Base-by-base conservation (phyloP, 768 basidiomycete genomes). In the Lactarius tabidus region DNA sequence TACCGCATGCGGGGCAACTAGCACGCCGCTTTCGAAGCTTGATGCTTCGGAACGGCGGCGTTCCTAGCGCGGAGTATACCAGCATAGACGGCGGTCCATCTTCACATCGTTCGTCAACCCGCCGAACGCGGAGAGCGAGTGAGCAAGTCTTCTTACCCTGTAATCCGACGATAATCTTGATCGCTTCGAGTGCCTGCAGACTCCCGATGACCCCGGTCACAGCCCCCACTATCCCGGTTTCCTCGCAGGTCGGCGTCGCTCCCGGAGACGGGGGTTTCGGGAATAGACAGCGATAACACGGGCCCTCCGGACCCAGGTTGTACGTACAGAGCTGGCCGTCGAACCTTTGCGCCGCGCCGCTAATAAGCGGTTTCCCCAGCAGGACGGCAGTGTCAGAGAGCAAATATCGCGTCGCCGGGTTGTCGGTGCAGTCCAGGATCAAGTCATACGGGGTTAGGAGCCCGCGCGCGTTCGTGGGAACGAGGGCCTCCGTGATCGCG, bases 221-320 rank as follows among this genome's bases (percentile, higher is more conserved):
- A 0, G 82, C 86, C 7, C 96, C 96, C 56, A 97, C 77, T 6
- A 98, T 87, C 1, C 96, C 95, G 5, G 86, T 80, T 72, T 97
- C 95, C 71, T 90, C 93, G 69, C 97, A 99, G 10, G 87, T 85
- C 9, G 92, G 89, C 1, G 83, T 76, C 31, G 79, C 79, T 60
- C 85, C 85, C 23, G 78, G 81, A 5, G 85, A 81, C 1, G 94
- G 86, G 2, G 93, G 86, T 59, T 81, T 84, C 0, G 96, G 95
- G 74, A 95, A 98, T 51, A 98, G 75, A 74, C 97, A 98, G 18
- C 97, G 84, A 75, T 96, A 98, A 75, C 97, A 99, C 0, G 95
- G 95, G 1, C 93, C 88, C 33, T 83, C 76, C 23, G 77, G 75
- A 7, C 82, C 85, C 5, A 87, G 75, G 72, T 93, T 91, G 74